Conservation (phyloP, 2,329 filamentous ascomycete genomes). For the Hymenoscyphus repandus region DNA sequence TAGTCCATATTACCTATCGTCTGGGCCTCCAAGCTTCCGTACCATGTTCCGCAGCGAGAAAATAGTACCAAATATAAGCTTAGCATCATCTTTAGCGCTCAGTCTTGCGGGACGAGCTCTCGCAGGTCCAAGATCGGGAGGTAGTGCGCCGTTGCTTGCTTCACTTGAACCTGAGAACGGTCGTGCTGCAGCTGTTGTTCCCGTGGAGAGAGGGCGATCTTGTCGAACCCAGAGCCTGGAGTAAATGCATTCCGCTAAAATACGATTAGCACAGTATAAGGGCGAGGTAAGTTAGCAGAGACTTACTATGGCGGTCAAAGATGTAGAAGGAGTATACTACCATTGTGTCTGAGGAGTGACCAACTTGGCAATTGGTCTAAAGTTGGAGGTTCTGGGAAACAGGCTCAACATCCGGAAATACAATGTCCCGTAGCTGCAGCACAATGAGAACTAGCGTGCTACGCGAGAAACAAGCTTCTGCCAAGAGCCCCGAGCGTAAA, state of each 20-base stretch:
- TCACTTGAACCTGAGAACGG: constrained; percentile 43
- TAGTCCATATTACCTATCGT: constrained; percentile 55
- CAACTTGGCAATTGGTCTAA: too few relatives aligned
- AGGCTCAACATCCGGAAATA: constrained; percentile 5
- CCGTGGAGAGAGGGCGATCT: constrained; percentile 26
- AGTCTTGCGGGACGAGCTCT: constrained; percentile 29
- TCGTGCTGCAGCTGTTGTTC: constrained; percentile 41
- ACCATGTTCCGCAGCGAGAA: constrained; percentile 97
- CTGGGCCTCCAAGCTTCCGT: constrained; percentile 86
- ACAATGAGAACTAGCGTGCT: background rate
- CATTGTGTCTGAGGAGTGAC: constrained; percentile 49
- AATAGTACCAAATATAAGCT: constrained; percentile 94
- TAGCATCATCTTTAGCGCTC: constrained; percentile 73
- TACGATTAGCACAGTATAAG: constrained; percentile 9
- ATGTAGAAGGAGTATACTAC: constrained; percentile 97
- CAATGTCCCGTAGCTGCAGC: background rate
- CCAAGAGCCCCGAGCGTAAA: constrained; percentile 5
- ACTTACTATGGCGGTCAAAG: constrained; percentile 92
- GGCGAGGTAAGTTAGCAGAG: constrained; percentile 6
- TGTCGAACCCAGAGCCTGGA: constrained; percentile 67
- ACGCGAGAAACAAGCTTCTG: constrained; percentile 20
- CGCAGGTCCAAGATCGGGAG: constrained; percentile 29
- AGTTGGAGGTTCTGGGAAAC: constrained; percentile 1
- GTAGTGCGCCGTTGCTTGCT: constrained; percentile 35
- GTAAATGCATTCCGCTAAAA: constrained; percentile 92